These are phyloP conservation scores for Colletotrichum cuscutae DNA, from an alignment of 2,329 filamentous ascomycete species.

Conservation along the genomic window DNA sequence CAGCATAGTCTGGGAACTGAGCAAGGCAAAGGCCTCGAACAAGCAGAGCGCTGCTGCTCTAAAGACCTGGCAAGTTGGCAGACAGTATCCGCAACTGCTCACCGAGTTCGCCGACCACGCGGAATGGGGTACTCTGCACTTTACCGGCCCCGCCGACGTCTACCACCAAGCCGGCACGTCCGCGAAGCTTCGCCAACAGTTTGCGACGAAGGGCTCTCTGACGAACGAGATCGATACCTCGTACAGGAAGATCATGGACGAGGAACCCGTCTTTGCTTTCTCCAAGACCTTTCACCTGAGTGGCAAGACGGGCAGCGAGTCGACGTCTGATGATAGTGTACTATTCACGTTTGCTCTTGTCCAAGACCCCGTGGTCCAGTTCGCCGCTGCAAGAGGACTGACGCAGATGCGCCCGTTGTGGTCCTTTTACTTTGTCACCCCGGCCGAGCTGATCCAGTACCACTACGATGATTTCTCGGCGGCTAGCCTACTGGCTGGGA, in stretches of 20 bases:
- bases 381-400: constrained; percentile 78
- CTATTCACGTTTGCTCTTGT: constrained; percentile 82
- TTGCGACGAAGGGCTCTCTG: constrained; percentile 74
- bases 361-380: constrained; percentile 84
- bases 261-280: constrained; percentile 86
- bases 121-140: constrained; percentile 86
- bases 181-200: constrained; percentile 71
- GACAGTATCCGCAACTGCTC: constrained; percentile 73
- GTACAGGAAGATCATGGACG: constrained; percentile 78
- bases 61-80: constrained; percentile 75
- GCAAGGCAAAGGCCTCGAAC: constrained; percentile 52
- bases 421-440: constrained; percentile 76
- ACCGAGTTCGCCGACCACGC: constrained; percentile 79
- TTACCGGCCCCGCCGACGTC: constrained; percentile 75
- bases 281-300: constrained; percentile 69
- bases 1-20: constrained; percentile 76
- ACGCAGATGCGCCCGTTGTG: constrained; percentile 84
- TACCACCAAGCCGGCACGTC: constrained; percentile 79
- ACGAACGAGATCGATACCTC: constrained; percentile 73
- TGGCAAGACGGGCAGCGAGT: constrained; percentile 37
- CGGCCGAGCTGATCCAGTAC: constrained; percentile 74
- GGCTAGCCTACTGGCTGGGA: constrained; percentile 71
- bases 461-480: constrained; percentile 80
- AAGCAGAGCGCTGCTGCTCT: constrained; percentile 51
- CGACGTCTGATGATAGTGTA: constrained; percentile 60